Evolutionary conservation across 345 rosid species (phyloP).

Genomic region (Anastatica hierochuntica): DNA sequence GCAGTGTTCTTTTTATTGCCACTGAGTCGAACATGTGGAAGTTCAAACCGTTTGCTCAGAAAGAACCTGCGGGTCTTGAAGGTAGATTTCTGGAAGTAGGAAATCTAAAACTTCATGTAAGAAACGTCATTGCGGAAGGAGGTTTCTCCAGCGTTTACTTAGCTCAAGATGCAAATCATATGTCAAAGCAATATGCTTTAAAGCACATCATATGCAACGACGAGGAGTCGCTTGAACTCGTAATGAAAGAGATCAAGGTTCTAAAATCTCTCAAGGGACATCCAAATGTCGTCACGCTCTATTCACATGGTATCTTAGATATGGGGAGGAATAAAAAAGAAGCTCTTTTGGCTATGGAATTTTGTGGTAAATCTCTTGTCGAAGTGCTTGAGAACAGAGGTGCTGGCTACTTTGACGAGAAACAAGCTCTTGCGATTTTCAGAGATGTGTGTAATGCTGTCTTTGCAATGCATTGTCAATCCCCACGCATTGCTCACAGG

Average conservation of each 20-base stretch:
- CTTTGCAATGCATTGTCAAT: conserved; percentile 87
- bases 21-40: conserved; percentile 65
- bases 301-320: conserved; percentile 63
- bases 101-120: conserved; percentile 65
- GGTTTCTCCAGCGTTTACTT: conserved; percentile 92
- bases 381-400: conserved; percentile 78
- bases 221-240: conserved; percentile 67
- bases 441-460: conserved; percentile 94
- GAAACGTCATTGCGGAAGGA: conserved; percentile 77
- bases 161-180: conserved; percentile 59
- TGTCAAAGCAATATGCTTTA: conserved; percentile 79
- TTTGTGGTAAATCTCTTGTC: conserved; percentile 80
- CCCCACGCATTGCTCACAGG: conserved; percentile 95
- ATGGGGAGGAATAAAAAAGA: conserved; percentile 81
- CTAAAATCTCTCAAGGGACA: conserved; percentile 83
- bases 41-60: conserved; percentile 75
- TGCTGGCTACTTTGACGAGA: conserved; percentile 73
- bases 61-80: conserved; percentile 81
- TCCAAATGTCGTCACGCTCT: conserved; percentile 70
- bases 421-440: conserved; percentile 60
- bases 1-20: conserved; percentile 26
- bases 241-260: conserved; percentile 68
- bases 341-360: conserved; percentile 89
- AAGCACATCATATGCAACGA: conserved; percentile 95
- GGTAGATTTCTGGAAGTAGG: conserved; percentile 81